Base-by-base conservation (phyloP, 176 grass and related monocot species). In the Hordeum vulgare region DNA sequence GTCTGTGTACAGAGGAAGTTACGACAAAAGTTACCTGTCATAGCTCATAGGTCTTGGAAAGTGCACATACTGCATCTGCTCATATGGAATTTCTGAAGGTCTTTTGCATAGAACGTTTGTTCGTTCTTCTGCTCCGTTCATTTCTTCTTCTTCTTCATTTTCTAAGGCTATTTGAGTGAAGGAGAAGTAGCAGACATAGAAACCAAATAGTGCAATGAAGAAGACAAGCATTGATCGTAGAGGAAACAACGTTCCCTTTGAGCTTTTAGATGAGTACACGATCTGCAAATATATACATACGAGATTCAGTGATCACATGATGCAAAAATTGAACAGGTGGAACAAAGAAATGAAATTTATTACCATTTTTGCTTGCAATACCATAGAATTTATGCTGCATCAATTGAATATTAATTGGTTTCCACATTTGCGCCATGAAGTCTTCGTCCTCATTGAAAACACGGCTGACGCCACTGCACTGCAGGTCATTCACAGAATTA, bases 11-110 rank as follows among this genome's bases (percentile, higher is more conserved):
- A 15, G 6, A 85, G 20, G 25, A 51, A 5, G 47, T 7, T 51
- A 18, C 47, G 51, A 56, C 17, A 56, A 56, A 60, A 35, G 2
- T 57, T 66, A 95, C 96, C 96, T 95, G 61, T 36, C 81, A 47
- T 93, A 98, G 77, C 84, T 93, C 63, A 26, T 65, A 34, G 96
- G 96, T 60, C 71, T 80, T 64, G 96, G 92, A 87, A 98, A 91
- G 49, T 98, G 92, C 40, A 98, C 31, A 81, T 90, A 93, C 17
- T 6, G 33, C 51, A 84, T 93, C 37, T 90, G 86, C 33, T 88
- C 42, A 42, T 79, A 68, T 80, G 86, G 76, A 31, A 85, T 67
- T 47, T 2, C 40, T 29, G 34, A 17, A 91, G 84, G 71, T 21
- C 29, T 85, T 40, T 25, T 57, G 56, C 92, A 98, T 36, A 49